phyloP scores from a whole-genome alignment of 805 yeast species.

The Cyberlindnera suaveolens region DNA sequence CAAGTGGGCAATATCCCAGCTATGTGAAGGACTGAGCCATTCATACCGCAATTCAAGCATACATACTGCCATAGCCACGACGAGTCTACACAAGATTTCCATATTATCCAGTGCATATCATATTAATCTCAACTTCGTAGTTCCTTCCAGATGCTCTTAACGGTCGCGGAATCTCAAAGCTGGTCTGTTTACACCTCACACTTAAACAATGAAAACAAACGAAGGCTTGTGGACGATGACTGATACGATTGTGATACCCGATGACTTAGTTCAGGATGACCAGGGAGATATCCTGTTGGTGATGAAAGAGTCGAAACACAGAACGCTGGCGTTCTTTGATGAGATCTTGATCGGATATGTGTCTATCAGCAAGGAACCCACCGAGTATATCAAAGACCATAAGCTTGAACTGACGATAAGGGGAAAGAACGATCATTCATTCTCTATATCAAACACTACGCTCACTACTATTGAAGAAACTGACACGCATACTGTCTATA shows the following conservation, averaged over 20 bases:
- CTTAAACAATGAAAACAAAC: no score
- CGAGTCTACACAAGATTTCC: no score
- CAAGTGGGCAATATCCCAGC: no score
- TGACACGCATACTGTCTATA: slow-evolving; percentile 1
- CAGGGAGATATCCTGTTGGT: neutral
- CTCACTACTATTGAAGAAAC: neutral
- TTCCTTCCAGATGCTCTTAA: no score
- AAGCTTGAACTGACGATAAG: neutral
- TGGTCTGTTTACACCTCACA: no score
- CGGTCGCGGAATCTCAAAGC: no score
- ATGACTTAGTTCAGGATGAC: neutral
- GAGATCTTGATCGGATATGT: slow-evolving; percentile 10
- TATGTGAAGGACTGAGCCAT: no score
- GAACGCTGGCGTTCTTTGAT: slow-evolving; percentile 9
- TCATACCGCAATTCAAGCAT: no score
- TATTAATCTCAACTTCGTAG: no score
- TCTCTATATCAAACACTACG: neutral
- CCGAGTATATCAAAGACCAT: neutral
- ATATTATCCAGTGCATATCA: no score
- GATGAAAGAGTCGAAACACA: neutral
- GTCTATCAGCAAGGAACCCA: slow-evolving; percentile 1
- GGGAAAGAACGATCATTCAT: neutral
- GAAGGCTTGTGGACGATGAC: neutral
- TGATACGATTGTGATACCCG: neutral
- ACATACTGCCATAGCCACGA: no score